Evolutionary conservation across 768 basidiomycete genomes (phyloP), one percentile per base, ranked within the genome.

Genomic region (Mrakia frigida): DNA sequence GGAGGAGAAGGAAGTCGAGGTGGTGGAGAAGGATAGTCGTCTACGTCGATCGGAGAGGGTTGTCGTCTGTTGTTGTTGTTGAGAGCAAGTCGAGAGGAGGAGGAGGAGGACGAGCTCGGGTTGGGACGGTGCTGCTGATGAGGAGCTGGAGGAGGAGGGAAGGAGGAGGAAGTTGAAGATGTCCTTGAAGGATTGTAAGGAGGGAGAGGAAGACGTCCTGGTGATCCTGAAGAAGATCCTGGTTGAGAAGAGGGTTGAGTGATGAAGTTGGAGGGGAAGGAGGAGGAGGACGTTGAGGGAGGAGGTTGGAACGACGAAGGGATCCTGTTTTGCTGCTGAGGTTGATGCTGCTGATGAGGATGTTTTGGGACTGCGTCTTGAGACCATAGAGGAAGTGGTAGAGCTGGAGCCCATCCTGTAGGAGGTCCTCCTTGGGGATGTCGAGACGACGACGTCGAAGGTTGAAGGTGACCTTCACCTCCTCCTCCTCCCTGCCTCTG

Each of bases 1-100:
- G 63, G 43, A 28, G 75, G 70, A 0, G 68, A 28, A 2, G 70
- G 43, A n/a, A 39, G 53, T 31, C 33, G 37, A 7, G 67, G 59
- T 4, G 70, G 70, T 11, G 68, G 75, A 35, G 69, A 56, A 6
- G 75, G 75, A 13, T 63, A 60, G 43, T 61, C 28, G 46, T 76
- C 75, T 23, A 76, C 75, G 70, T 76, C 59, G 60, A 76, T 76
- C 14, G 68, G 68, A 1, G 69, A 70, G 37, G 69, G 69, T 50
- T 35, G 43, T 18, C 46, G 39, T 23, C n/a, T n/a, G n/a, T n/a
- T 46, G 63, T 9, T 35, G 6, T 13, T 1, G 63, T 65, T 35
- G 5, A 33, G 18, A 21, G 3, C 16, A 50, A 21, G 10, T 46
- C 28, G 23, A n/a, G 28, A 70, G 43, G 69, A 70, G 69, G 46